These are phyloP conservation scores for Arabidopsis arenosa DNA, from an alignment of 345 rosid genomes.

Conservation along the genomic window DNA sequence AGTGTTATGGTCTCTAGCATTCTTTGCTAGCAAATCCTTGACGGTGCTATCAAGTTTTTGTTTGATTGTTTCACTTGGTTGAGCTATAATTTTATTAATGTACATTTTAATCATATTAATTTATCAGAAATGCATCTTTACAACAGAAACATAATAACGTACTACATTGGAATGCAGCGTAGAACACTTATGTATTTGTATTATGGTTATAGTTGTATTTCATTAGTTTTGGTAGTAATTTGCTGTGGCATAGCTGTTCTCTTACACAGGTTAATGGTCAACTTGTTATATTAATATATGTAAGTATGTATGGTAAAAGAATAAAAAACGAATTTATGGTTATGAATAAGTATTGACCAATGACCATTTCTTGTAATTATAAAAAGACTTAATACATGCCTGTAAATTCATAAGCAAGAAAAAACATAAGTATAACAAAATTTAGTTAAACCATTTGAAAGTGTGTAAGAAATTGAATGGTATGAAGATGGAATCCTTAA, in stretches of 20 bases:
- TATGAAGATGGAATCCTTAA: slow-evolving; percentile 22
- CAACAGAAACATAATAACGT: background rate
- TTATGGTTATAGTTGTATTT: background rate
- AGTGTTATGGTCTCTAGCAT: too few relatives aligned
- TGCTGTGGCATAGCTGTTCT: background rate
- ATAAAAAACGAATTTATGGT: background rate
- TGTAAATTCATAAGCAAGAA: background rate
- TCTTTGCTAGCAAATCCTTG: background rate
- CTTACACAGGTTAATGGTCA: background rate
- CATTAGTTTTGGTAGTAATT: background rate
- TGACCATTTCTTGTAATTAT: background rate
- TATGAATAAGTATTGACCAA: background rate
- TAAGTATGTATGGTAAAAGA: background rate
- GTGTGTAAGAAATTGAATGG: background rate
- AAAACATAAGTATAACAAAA: background rate
- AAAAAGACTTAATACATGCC: background rate
- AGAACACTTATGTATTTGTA: background rate
- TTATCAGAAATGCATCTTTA: background rate
- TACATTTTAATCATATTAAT: background rate
- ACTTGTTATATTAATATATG: background rate
- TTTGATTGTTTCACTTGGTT: background rate
- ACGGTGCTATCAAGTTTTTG: background rate
- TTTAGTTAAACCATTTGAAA: background rate
- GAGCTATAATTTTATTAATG: background rate
- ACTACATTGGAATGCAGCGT: background rate